Evolutionary conservation across 208 protist species (phyloP).

Genomic region (Endotrypanum monterogeii): DNA sequence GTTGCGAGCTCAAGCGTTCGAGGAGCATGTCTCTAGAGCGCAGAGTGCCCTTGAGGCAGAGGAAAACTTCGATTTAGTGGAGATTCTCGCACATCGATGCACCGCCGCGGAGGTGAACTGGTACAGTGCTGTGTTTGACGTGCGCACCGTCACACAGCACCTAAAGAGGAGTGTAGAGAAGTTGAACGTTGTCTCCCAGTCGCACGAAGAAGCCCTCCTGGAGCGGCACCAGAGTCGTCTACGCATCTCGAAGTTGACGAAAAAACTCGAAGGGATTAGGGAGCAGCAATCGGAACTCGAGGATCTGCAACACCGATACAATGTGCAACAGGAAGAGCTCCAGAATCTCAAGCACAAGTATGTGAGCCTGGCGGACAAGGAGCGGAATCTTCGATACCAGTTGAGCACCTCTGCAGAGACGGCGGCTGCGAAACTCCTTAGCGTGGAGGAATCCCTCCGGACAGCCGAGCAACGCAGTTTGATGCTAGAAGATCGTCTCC

Average conservation of each 20-base stretch:
- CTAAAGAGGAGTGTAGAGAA: neutral
- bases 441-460: conserved; percentile 6
- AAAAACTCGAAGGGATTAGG: conserved; percentile 23
- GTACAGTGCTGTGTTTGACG: conserved; percentile 10
- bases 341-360: conserved; percentile 28
- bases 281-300: conserved; percentile 20
- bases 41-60: neutral
- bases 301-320: conserved; percentile 23
- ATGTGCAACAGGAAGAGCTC: conserved; percentile 17
- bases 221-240: conserved; percentile 17
- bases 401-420: conserved; percentile 9
- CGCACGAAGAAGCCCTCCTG: conserved; percentile 8
- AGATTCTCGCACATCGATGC: conserved; percentile 31
- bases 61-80: neutral
- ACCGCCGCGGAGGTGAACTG: conserved; percentile 25
- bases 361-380: conserved; percentile 23
- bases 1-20: conserved; percentile 3
- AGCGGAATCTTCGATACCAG: conserved; percentile 26
- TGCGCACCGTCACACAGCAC: conserved; percentile 1
- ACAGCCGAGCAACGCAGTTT: conserved; percentile 10
- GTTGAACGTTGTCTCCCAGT: neutral
- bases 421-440: conserved; percentile 12
- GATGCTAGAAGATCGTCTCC: conserved; percentile 29
- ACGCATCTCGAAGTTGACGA: conserved; percentile 14
- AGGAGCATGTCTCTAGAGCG: neutral